phyloP scores from a whole-genome alignment of 352 stramenopile species.

The Pythium brassicae region DNA sequence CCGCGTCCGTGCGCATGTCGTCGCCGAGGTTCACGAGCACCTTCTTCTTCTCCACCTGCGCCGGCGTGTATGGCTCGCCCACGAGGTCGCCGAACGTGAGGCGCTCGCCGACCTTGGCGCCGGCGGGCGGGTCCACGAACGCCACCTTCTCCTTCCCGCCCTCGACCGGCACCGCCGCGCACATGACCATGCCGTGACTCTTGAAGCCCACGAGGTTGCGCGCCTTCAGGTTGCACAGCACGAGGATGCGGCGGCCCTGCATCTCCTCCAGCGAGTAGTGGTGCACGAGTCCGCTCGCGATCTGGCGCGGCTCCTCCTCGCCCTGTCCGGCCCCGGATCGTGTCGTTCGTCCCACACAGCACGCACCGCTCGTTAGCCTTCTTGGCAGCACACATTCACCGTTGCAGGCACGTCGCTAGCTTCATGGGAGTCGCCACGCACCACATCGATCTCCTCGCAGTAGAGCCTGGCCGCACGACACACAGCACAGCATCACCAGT shows the following conservation, averaged over 20 bases:
- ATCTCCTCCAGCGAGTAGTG: conserved; percentile 88
- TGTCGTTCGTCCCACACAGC: neutral
- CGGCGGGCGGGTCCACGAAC: conserved; percentile 80
- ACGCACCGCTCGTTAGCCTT: too few relatives aligned
- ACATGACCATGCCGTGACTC: conserved; percentile 92
- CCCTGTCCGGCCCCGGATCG: conserved; percentile 18
- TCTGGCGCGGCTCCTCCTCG: conserved; percentile 80
- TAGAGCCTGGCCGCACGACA: conserved; percentile 46
- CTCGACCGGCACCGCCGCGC: conserved; percentile 57
- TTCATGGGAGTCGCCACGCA: conserved; percentile 7
- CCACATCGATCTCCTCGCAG: conserved; percentile 90
- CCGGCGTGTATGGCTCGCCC: conserved; percentile 72
- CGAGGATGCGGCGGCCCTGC: conserved; percentile 77
- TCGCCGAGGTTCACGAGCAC: conserved; percentile 72
- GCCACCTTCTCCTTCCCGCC: conserved; percentile 78
- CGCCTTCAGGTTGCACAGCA: conserved; percentile 91
- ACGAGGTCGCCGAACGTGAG: conserved; percentile 62
- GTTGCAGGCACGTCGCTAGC: neutral
- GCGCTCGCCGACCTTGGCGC: conserved; percentile 69
- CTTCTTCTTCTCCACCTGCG: conserved; percentile 89
- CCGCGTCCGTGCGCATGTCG: conserved; percentile 78
- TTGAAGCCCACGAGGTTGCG: conserved; percentile 89
- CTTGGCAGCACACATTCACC: neutral
- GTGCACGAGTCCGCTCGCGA: conserved; percentile 82
- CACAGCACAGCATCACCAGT: neutral